A percentile compares a stretch with the other conserved stretches of the same genome.
Conservation (phyloP, 495 filamentous ascomycete genomes). For the Hypoxylon rickii region DNA sequence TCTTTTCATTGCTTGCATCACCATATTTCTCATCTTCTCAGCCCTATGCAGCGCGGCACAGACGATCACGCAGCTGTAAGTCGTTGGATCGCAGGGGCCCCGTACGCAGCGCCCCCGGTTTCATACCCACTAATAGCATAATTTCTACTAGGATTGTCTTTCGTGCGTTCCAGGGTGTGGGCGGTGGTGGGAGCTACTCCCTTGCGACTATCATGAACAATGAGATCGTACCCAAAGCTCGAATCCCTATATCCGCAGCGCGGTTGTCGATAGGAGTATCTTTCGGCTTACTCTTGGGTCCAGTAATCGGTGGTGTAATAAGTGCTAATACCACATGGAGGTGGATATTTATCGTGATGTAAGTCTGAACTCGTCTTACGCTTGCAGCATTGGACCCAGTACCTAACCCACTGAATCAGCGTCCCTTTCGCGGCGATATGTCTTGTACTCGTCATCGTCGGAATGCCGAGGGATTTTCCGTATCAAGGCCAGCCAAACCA, state of each 20-base stretch:
- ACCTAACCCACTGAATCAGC: too few relatives aligned
- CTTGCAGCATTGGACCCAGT: too few relatives aligned
- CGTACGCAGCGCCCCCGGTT: too few relatives aligned
- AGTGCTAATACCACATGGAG: slow-evolving; percentile 41
- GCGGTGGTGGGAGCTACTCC: neutral
- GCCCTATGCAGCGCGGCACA: neutral
- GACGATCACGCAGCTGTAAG: neutral
- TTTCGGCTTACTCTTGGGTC: slow-evolving; percentile 51
- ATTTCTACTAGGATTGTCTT: neutral
- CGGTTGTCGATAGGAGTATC: too few relatives aligned
- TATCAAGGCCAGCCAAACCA: slow-evolving; percentile 4
- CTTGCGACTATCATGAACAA: too few relatives aligned
- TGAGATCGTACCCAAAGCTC: too few relatives aligned
- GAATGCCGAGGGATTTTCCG: slow-evolving; percentile 13
- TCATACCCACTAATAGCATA: neutral
- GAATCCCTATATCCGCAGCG: too few relatives aligned
- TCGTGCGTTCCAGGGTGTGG: neutral
- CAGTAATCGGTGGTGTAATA: slow-evolving; percentile 49
- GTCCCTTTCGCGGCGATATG: slow-evolving; percentile 9
- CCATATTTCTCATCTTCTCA: neutral
- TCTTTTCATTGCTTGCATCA: neutral
- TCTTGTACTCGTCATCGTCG: neutral
- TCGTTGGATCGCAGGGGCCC: too few relatives aligned
- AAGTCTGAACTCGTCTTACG: too few relatives aligned
- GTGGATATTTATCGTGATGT: slow-evolving; percentile 45